phyloP scores from a whole-genome alignment of 306 rosid genomes.

The Abrus pulchellus region DNA sequence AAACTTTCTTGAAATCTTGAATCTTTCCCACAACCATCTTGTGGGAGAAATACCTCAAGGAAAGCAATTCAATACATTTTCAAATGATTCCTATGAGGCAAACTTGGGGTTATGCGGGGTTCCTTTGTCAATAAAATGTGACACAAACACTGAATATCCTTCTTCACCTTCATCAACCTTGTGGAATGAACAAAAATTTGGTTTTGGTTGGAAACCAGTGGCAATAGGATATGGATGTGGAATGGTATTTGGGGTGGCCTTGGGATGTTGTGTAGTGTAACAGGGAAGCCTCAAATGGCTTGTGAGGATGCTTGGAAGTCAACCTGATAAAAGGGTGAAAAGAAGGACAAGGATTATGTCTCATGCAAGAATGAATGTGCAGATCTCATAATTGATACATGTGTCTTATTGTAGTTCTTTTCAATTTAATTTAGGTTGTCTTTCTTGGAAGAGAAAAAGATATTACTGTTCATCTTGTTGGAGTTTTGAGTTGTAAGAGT shows the following conservation, averaged over 20 bases:
- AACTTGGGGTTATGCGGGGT: slow-evolving; percentile 48
- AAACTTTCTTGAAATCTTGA: background rate
- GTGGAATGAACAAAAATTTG: background rate
- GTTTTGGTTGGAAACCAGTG: slow-evolving; percentile 51
- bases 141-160: background rate
- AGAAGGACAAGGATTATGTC: background rate
- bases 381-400: background rate
- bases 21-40: slow-evolving; percentile 50
- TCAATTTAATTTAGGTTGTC: too few relatives aligned
- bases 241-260: slow-evolving; percentile 36
- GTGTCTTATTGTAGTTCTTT: background rate
- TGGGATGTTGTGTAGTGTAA: slow-evolving; percentile 40
- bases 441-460: too few relatives aligned
- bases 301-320: background rate
- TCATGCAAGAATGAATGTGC: background rate
- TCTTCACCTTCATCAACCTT: background rate
- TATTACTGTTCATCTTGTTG: too few relatives aligned
- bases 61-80: slow-evolving; percentile 51
- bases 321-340: background rate
- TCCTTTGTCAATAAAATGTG: slow-evolving; percentile 45
- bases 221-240: slow-evolving; percentile 57
- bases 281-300: slow-evolving; percentile 33
- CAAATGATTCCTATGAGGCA: slow-evolving; percentile 44
- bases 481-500: too few relatives aligned
- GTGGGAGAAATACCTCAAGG: slow-evolving; percentile 54